Evolutionary conservation across 192 early-diverging fungal genomes (phyloP), one percentile per base, ranked within the genome.

Genomic region (Podila minutissima): DNA sequence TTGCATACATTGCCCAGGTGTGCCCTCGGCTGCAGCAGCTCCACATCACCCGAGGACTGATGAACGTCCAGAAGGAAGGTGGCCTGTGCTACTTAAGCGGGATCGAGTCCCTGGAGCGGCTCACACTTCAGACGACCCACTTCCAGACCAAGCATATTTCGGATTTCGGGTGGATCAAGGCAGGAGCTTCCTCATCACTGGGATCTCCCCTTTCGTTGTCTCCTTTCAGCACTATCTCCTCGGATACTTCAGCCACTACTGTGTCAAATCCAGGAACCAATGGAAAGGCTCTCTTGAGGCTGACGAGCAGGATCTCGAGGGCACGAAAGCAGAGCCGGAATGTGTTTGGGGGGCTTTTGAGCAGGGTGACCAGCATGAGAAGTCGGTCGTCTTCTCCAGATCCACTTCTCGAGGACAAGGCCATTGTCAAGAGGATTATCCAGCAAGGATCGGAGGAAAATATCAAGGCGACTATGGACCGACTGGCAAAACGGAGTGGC

Each of bases 121-220:
- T 71, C 19, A 59, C 48, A 22, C 26, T 71, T 6, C 69, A 63
- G 33, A 22, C 69, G 31, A 61, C 48, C 17, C 69, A 71, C 20
- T 63, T 71, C 24, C 59, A 59, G 61, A 28, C 63, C 61, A 71
- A 71, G 51, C 61, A 71, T 57, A 62, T 71, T 29, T 60, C 57
- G 15, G 69, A 71, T 13, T 20, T 71, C 6, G 49, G 35, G 28
- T 71, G 69, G 69, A 46, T 71, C n/a, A 60, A 55, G 15, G 68
- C 58, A 61, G 58, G 29, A 37, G 61, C 49, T 31, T 20, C 49
- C 10, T 17, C 31, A 35, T 29, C 60, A 4, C 31, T 28, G 20
- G 31, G 32, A 37, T 3, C 69, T 15, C 41, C 41, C 41, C 15
- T 46, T 13, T 46, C 41, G 15, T 17, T 46, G 41, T 46, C 41